Base-by-base conservation (phyloP, 2,329 filamentous ascomycete genomes). In the Lasiodiplodia sp. region DNA sequence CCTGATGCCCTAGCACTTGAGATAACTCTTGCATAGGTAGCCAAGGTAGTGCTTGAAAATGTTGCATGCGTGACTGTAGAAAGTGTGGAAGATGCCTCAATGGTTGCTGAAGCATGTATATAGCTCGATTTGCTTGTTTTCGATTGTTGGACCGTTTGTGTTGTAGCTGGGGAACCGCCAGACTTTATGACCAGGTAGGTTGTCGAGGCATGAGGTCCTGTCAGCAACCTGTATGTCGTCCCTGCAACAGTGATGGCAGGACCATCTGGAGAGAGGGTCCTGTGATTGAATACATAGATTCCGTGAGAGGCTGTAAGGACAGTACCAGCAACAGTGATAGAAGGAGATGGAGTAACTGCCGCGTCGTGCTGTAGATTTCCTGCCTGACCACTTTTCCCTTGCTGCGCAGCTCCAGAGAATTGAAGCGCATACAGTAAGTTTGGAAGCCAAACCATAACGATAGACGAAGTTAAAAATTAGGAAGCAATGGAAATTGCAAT, bases 131-230 rank as follows among this genome's bases (percentile, higher is more conserved):
- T 12, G 18, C 40, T 40, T 44, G 21, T 58, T n/a, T 18, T 23
- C 11, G 55, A 34, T 21, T 58, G 40, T 28, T 63, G 23, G 4
- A 63, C 58, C 8, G 40, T 63, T 16, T 63, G 58, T 8, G 58
- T 63, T 2, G 58, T 63, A 37, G 58, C 10, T 6, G 25, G 4
- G 4, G 37, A 40, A 7, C 28, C 58, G 16, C 40, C n/a, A 16
- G 58, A 49, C 14, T 37, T 67, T 11, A 67, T 25, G 14, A 58
- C 53, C 25, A 57, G 52, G 23, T 67, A 67, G 5, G 52, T 56
- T 8, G 53, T 67, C 25, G 23, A 56, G 31, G 53, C 64, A 49
- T 47, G 38, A 23, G 25, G 44, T 11, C 28, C 40, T 4, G 34
- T 34, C 12, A 40, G 25, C 25, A 67, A 37, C 21, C 52, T 58